Percentiles rank a stretch among this genome's conserved stretches.
phyloP scores from a whole-genome alignment of 768 basidiomycete genomes.

The Auriscalpium microsporum region DNA sequence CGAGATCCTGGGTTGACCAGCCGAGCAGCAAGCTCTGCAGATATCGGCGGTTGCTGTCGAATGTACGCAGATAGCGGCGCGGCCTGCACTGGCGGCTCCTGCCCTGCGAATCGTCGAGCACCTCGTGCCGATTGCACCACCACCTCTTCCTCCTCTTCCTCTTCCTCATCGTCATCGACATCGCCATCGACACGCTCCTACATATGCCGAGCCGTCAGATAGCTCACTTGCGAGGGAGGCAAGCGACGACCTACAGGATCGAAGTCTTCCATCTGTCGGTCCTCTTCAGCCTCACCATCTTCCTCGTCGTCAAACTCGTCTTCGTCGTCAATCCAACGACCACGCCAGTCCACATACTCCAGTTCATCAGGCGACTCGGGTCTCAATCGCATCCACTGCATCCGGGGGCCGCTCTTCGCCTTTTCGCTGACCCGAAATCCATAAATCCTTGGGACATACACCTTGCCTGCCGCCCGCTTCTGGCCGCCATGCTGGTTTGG shows the following conservation, averaged over 20 bases:
- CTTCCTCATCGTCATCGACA: conserved; percentile 46
- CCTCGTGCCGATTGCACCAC: conserved; percentile 13
- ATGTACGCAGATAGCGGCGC: conserved; percentile 5
- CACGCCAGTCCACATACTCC: conserved; percentile 85
- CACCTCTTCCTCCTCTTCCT: conserved; percentile 42
- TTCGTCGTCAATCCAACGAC: conserved; percentile 78
- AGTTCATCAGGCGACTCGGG: conserved; percentile 75
- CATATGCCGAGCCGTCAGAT: background rate
- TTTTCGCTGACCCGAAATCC: conserved; percentile 97
- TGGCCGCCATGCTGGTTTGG: conserved; percentile 87
- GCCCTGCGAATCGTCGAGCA: conserved; percentile 9
- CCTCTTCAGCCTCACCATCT: conserved; percentile 34
- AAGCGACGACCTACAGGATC: conserved; percentile 50
- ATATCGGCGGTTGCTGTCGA: conserved; percentile 2
- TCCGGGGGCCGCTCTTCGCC: conserved; percentile 89
- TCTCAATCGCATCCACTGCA: conserved; percentile 91
- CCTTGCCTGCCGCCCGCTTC: conserved; percentile 76
- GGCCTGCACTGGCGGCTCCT: conserved; percentile 16
- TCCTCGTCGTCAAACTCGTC: conserved; percentile 55
- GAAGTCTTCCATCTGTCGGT: conserved; percentile 81
- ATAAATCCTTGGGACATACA: conserved; percentile 90
- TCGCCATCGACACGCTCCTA: conserved; percentile 36
- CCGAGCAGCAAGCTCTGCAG: conserved; percentile 5
- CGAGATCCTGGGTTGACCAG: conserved; percentile 22
- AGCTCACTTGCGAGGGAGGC: background rate